Evolutionary conservation across 257 asterid genomes (phyloP), one percentile per base, ranked within the genome.

Genomic region (Solanum pennellii): DNA sequence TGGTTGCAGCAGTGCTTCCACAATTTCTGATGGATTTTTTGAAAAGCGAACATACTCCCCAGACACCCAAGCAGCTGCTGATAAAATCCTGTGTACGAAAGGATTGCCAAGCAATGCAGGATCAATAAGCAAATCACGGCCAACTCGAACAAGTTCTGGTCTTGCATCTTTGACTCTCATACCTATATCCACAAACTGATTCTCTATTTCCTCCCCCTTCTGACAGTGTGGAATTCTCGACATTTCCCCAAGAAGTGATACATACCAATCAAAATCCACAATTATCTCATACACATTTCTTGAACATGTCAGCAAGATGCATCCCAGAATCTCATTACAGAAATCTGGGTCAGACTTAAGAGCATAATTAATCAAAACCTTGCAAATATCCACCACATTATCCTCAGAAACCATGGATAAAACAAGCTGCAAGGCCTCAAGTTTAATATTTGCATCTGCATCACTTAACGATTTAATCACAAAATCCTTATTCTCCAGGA

Each of bases 101-200:
- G 93, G 94, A 91, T 93, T 94, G 15, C 98, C 99, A 85, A 95
- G 98, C 86, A 97, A 91, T 29, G 99, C 98, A 86, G 99, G 98
- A 91, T 97, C 99, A 90, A 95, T 94, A 89, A 97, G 93, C 86
- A 95, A 92, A 39, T 92, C 94, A 87, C 99, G 98, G 74, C 95
- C 92, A 92, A 97, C 94, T 16, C 86, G 94, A 89, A 97, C 98
- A 88, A 97, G 98, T 90, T 92, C 93, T 33, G 89, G 88, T 88
- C 99, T 94, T 89, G 94, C 99, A 92, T 97, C 99, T 90, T 92
- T 94, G 83, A 97, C 99, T 94, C 99, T 93, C 95, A 94, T 93
- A 85, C 98, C 98, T 83, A 97, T 94, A 92, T 97, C 99, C 66
- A 95, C 91, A 89, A 97, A 93, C 91, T 97, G 99, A 76, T 42